Evolutionary conservation across 257 asterid genomes (phyloP).

Genomic region (Ocimum tenuiflorum): DNA sequence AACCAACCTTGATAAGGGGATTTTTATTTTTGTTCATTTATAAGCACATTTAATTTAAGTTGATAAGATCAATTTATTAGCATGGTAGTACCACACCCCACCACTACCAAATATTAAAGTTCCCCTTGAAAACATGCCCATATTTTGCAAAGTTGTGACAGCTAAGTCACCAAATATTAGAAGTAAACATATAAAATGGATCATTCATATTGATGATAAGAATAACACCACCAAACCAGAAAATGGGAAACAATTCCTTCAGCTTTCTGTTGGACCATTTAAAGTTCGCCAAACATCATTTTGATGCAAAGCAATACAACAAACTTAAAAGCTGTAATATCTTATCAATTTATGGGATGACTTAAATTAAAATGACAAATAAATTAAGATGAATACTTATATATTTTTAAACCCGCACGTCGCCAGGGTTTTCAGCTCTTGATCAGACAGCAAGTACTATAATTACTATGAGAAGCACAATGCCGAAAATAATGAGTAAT

Average conservation of each 20-base stretch:
- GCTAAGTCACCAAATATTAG: not conserved
- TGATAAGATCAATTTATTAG: no score
- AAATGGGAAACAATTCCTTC: not conserved
- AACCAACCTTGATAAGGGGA: no score
- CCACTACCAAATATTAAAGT: no score
- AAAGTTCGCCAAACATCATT: not conserved
- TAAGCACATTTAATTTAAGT: no score
- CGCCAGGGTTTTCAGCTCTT: not conserved
- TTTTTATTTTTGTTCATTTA: no score
- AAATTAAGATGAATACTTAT: not conserved
- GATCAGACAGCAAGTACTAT: conserved; percentile 64
- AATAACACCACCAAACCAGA: not conserved
- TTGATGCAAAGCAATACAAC: conserved; percentile 14
- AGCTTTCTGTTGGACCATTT: conserved; percentile 6
- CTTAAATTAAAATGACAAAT: conserved; percentile 5
- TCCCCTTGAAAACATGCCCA: no score
- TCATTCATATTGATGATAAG: not conserved
- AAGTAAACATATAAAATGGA: not conserved
- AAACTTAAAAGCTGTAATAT: conserved; percentile 7
- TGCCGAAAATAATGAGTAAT: conserved; percentile 77
- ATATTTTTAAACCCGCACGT: conserved; percentile 13
- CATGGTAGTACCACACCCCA: no score
- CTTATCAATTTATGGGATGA: not conserved
- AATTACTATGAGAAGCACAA: conserved; percentile 71
- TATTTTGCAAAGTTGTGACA: no score